Percentiles rank a stretch among this genome's conserved stretches.
These are phyloP conservation scores for Candida montana DNA, from an alignment of 805 yeast species.

Conservation along the genomic window DNA sequence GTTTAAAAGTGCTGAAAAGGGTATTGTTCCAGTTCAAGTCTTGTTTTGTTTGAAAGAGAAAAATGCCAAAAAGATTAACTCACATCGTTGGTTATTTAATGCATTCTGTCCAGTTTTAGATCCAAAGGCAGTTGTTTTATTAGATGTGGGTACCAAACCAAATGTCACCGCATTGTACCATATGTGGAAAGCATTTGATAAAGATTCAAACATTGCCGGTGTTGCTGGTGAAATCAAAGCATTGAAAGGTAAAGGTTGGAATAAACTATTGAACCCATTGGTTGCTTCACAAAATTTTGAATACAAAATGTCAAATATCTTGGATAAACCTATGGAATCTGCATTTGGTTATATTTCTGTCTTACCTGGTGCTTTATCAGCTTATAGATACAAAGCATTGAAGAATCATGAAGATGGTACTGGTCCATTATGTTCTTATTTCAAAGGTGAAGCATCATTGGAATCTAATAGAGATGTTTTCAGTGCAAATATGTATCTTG, in stretches of 20 bases:
- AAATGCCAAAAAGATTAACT: constrained; percentile 90
- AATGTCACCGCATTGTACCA: constrained; percentile 83
- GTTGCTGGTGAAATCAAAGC: constrained; percentile 98
- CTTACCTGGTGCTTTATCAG: constrained; percentile 93
- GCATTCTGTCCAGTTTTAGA: constrained; percentile 89
- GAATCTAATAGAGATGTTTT: constrained; percentile 70
- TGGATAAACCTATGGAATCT: constrained; percentile 92
- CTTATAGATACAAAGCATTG: constrained; percentile 85
- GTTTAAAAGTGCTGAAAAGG: constrained; percentile 86
- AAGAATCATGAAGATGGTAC: constrained; percentile 83
- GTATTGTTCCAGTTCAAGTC: constrained; percentile 90
- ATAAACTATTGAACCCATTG: constrained; percentile 76
- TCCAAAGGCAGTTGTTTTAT: constrained; percentile 82
- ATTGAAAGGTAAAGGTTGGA: constrained; percentile 87
- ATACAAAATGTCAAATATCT: constrained; percentile 92
- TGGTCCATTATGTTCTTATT: constrained; percentile 85
- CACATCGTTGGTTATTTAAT: constrained; percentile 96
- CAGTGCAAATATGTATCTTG: constrained; percentile 94
- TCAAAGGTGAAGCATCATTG: constrained; percentile 72
- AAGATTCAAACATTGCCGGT: constrained; percentile 96
- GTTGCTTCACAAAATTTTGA: constrained; percentile 97
- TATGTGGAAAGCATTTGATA: constrained; percentile 95
- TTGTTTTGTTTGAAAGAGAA: constrained; percentile 88
- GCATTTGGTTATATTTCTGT: constrained; percentile 90
- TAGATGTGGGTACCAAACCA: constrained; percentile 99